Conservation (phyloP, 2,329 filamentous ascomycete genomes). For the Mycogone perniciosa region DNA sequence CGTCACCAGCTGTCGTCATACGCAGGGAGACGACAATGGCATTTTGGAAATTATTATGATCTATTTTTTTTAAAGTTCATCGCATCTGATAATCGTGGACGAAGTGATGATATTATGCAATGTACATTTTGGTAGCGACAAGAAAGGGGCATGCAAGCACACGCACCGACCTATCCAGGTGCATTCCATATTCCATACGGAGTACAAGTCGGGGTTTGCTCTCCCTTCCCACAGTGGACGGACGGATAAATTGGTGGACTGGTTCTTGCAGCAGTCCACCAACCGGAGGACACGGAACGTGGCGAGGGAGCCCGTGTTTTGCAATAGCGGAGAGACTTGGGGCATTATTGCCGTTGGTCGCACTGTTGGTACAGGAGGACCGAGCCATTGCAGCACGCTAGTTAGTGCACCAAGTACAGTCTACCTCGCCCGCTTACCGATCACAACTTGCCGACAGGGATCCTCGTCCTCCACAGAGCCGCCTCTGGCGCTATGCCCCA, state of each 20-base stretch:
- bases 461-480: conserved; percentile 13
- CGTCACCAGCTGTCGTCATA: conserved; percentile 6
- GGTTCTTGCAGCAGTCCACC: conserved; percentile 2
- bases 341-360: neutral
- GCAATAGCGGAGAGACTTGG: conserved; percentile 7
- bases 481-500: conserved; percentile 13
- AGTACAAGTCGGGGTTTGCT: too few species aligned
- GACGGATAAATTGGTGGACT: neutral
- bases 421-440: conserved; percentile 4
- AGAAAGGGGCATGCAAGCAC: too few species aligned
- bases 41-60: neutral
- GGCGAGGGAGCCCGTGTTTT: neutral
- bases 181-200: too few species aligned
- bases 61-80: neutral
- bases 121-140: too few species aligned
- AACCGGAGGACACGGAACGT: conserved; percentile 6
- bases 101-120: too few species aligned
- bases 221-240: too few species aligned
- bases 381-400: neutral
- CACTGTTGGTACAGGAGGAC: neutral
- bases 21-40: neutral
- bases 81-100: too few species aligned
- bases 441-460: conserved; percentile 11
- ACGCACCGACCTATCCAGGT: too few species aligned
- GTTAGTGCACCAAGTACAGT: conserved; percentile 11